Evolutionary conservation across 2,329 filamentous ascomycete genomes (phyloP).

Genomic region (Alternaria burnsii): DNA sequence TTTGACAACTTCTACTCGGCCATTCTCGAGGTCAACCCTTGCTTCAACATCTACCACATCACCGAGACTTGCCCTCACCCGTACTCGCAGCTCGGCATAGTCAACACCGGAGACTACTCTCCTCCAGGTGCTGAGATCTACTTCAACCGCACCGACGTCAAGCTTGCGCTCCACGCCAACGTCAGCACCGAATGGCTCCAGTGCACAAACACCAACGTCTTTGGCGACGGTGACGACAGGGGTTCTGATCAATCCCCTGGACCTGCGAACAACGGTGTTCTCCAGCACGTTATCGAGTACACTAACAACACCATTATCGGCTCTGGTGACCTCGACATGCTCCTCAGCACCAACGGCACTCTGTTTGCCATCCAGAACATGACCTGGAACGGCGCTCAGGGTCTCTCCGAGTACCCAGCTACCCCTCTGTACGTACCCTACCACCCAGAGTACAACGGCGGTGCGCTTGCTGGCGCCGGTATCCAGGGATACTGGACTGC

Average conservation of each 20-base stretch:
- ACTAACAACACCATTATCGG: constrained; percentile 63
- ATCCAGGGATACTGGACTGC: constrained; percentile 52
- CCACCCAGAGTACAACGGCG: constrained; percentile 54
- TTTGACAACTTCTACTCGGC: constrained; percentile 53
- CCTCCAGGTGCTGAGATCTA: constrained; percentile 55
- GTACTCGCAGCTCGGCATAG: constrained; percentile 50
- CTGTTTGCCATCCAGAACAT: constrained; percentile 63
- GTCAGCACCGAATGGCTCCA: constrained; percentile 54
- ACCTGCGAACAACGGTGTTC: constrained; percentile 53
- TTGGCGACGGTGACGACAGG: constrained; percentile 44
- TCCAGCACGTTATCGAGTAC: constrained; percentile 60
- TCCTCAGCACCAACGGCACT: constrained; percentile 61
- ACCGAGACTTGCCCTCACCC: constrained; percentile 56
- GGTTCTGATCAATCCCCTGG: constrained; percentile 48
- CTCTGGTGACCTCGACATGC: constrained; percentile 59
- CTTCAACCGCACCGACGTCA: constrained; percentile 63
- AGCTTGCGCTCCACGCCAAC: constrained; percentile 60
- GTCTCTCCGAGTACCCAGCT: constrained; percentile 55
- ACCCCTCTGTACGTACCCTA: constrained; percentile 56
- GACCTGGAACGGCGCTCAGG: constrained; percentile 61
- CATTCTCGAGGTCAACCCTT: constrained; percentile 56
- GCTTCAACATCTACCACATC: constrained; percentile 62
- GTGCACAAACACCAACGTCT: constrained; percentile 55
- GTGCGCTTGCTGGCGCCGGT: constrained; percentile 52
- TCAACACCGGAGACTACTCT: constrained; percentile 50